These are phyloP conservation scores for Podila horticola DNA, from an alignment of 192 early-diverging fungal genomes.

Conservation along the genomic window DNA sequence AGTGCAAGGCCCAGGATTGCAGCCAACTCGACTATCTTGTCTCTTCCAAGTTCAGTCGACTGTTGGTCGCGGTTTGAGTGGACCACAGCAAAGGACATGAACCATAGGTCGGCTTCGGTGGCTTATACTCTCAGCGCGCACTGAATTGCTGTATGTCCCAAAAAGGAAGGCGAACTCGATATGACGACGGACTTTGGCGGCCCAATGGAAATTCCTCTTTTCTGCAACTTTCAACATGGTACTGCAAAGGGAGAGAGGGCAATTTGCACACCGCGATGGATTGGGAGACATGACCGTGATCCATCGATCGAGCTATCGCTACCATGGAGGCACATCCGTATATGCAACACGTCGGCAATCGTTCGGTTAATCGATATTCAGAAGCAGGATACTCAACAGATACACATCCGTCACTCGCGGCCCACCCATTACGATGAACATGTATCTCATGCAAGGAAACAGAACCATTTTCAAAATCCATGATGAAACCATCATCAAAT, in stretches of 20 bases:
- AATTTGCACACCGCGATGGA: neutral
- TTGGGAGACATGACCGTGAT: neutral
- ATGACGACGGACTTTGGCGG: neutral
- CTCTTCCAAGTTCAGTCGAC: no score
- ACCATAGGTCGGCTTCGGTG: no score
- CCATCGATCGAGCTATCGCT: neutral
- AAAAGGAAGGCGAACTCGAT: neutral
- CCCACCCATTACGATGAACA: neutral
- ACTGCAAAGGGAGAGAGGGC: neutral
- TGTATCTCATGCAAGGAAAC: neutral
- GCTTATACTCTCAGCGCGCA: no score
- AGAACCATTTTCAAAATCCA: neutral
- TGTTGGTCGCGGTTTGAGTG: no score
- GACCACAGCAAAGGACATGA: no score
- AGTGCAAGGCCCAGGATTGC: no score
- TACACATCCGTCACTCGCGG: neutral
- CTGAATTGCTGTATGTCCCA: neutral
- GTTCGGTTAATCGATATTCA: neutral
- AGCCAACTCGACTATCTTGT: no score
- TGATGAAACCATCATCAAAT: slow-evolving; percentile 5
- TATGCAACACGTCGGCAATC: neutral
- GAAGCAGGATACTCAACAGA: neutral
- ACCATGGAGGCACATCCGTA: neutral
- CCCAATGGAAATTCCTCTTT: slow-evolving; percentile 7
- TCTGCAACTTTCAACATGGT: slow-evolving; percentile 5